Conservation (phyloP, 805 yeast genomes). For the Candida broadrunensis region DNA sequence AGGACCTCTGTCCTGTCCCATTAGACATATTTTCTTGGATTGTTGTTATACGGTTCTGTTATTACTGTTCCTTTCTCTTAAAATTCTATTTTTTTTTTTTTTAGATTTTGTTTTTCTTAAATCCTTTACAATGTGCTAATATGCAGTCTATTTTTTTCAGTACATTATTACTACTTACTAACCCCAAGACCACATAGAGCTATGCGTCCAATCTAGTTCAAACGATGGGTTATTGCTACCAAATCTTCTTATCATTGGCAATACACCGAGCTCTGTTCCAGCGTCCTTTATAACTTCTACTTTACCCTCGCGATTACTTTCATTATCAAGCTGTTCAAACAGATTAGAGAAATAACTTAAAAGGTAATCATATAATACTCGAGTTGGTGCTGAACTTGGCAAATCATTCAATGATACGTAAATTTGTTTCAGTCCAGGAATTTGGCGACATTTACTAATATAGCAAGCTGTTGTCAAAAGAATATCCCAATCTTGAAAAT, state of each 20-base stretch:
- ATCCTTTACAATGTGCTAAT: too few relatives aligned
- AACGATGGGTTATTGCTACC: constrained; percentile 23
- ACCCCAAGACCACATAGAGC: constrained; percentile 29
- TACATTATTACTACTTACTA: too few relatives aligned
- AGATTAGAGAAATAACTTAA: constrained; percentile 24
- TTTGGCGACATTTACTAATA: constrained; percentile 19
- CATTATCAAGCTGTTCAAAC: too few relatives aligned
- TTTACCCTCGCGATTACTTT: constrained; percentile 7
- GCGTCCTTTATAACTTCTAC: constrained; percentile 23
- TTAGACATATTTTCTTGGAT: constrained; percentile 10
- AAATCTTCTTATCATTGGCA: constrained; percentile 35
- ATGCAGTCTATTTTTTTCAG: too few relatives aligned
- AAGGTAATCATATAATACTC: constrained; percentile 36
- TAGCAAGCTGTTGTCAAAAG: constrained; percentile 27
- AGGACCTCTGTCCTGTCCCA: constrained; percentile 22
- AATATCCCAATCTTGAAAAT: constrained; percentile 38
- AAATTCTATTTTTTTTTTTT: too few relatives aligned
- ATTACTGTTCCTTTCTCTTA: too few relatives aligned
- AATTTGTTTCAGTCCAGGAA: constrained; percentile 5
- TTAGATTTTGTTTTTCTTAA: too few relatives aligned
- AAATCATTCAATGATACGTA: constrained; percentile 29
- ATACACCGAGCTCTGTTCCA: constrained; percentile 11
- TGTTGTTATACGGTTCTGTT: too few relatives aligned
- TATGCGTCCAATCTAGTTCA: constrained; percentile 37
- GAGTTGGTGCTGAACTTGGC: constrained; percentile 30